These are phyloP conservation scores for Microcera coccophila DNA, from an alignment of 2,329 filamentous ascomycete genomes.

Conservation along the genomic window DNA sequence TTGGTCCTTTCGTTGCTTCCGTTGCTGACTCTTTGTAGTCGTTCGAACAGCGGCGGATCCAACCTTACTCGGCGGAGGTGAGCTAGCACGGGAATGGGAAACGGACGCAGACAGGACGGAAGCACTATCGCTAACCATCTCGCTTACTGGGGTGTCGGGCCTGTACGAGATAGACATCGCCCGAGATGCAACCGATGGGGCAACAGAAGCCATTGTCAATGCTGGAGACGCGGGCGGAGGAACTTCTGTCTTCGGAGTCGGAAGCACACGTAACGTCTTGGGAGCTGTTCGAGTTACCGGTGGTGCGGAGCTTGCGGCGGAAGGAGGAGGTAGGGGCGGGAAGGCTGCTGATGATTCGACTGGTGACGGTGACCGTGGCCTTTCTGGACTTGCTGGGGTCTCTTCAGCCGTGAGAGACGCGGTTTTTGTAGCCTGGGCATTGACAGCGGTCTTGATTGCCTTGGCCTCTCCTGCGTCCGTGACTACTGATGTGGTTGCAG, in stretches of 20 bases:
- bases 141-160: slow-evolving; percentile 71
- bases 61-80: slow-evolving; percentile 61
- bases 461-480: slow-evolving; percentile 9
- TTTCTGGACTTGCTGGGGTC: slow-evolving; percentile 28
- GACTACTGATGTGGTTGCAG: slow-evolving; percentile 9
- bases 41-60: slow-evolving; percentile 65
- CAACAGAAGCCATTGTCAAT: slow-evolving; percentile 29
- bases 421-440: slow-evolving; percentile 13
- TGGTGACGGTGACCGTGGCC: slow-evolving; percentile 30
- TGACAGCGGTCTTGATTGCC: slow-evolving; percentile 10
- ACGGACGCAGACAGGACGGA: slow-evolving; percentile 69
- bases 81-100: slow-evolving; percentile 64
- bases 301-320: slow-evolving; percentile 44
- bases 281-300: slow-evolving; percentile 51
- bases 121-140: slow-evolving; percentile 71
- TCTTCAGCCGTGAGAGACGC: slow-evolving; percentile 34
- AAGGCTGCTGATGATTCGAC: slow-evolving; percentile 39
- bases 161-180: slow-evolving; percentile 39
- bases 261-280: slow-evolving; percentile 67
- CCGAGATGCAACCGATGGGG: slow-evolving; percentile 28
- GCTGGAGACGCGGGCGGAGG: slow-evolving; percentile 39
- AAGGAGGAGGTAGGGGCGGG: slow-evolving; percentile 47
- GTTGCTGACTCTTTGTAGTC: slow-evolving; percentile 74
- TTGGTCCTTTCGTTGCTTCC: slow-evolving; percentile 69
- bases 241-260: slow-evolving; percentile 60